These are phyloP conservation scores for Linnemannia schmuckeri DNA, from an alignment of 192 early-diverging fungal species.

Conservation along the genomic window DNA sequence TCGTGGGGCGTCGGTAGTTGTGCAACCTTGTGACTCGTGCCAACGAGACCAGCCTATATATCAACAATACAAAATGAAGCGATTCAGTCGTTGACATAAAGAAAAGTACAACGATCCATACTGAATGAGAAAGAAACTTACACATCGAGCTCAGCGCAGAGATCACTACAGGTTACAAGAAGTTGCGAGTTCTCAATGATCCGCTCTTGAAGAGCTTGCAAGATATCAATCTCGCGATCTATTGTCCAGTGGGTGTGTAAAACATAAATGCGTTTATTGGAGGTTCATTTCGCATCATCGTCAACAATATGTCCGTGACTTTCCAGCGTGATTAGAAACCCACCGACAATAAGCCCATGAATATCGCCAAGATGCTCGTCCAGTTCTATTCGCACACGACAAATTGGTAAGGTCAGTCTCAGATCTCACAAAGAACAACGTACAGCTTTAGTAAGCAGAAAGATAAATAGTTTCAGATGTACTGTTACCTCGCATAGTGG, in stretches of 20 bases:
- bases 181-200: constrained; percentile 57
- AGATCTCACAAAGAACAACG: neutral
- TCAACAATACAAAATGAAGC: neutral
- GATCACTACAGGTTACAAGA: constrained; percentile 55
- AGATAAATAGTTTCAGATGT: neutral
- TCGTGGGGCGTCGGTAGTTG: constrained; percentile 67
- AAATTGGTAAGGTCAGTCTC: neutral
- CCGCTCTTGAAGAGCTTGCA: constrained; percentile 77
- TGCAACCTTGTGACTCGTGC: constrained; percentile 67
- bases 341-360: constrained; percentile 83
- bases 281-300: no score
- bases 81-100: neutral
- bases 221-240: constrained; percentile 88
- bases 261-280: no score
- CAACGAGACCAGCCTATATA: constrained; percentile 71
- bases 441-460: neutral
- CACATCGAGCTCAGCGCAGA: constrained; percentile 80
- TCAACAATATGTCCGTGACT: neutral
- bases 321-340: neutral
- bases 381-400: constrained; percentile 63
- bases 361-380: constrained; percentile 89
- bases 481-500: constrained; percentile 59
- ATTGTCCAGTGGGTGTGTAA: neutral
- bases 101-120: no score
- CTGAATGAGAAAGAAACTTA: constrained; percentile 35